Conservation (phyloP, 2,329 filamentous ascomycete genomes). For the Botryosphaeria dothidea region DNA sequence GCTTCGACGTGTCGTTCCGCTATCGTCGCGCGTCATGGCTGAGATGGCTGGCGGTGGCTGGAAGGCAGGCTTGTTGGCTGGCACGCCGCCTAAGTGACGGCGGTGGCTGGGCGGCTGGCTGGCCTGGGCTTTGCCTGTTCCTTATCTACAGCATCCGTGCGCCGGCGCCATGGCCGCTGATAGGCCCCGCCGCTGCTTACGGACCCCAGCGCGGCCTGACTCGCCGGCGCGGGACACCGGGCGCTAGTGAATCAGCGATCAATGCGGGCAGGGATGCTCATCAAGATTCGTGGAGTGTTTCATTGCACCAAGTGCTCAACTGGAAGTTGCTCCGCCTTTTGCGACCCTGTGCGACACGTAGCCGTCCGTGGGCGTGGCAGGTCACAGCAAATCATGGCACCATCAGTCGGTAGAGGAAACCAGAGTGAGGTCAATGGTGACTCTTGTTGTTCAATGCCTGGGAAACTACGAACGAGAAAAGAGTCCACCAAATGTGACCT, state of each 20-base stretch:
- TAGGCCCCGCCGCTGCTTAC: not conserved
- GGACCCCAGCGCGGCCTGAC: not conserved
- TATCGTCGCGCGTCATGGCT: not conserved
- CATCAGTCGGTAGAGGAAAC: not conserved
- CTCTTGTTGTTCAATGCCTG: conserved; percentile 6
- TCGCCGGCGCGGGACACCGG: conserved; percentile 11
- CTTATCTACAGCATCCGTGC: not conserved
- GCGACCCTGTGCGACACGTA: not conserved
- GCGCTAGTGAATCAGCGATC: conserved; percentile 11
- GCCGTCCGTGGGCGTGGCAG: not conserved
- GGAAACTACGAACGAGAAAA: conserved; percentile 6
- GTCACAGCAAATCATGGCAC: too few relatives aligned
- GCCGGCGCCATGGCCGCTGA: not conserved
- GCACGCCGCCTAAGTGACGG: not conserved
- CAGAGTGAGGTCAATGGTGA: conserved; percentile 5
- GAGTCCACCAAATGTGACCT: conserved; percentile 10
- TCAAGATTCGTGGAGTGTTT: conserved; percentile 14
- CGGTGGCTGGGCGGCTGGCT: conserved; percentile 8
- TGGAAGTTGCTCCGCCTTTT: conserved; percentile 1
- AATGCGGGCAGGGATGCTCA: conserved; percentile 7
- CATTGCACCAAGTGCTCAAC: not conserved
- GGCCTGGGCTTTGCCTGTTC: conserved; percentile 14
- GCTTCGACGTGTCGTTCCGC: not conserved
- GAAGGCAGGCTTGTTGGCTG: not conserved
- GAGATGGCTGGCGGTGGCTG: conserved; percentile 10